Percentiles rank a stretch among this genome's conserved stretches.
These are phyloP conservation scores for Aspergillus pseudoglaucus DNA, from an alignment of 2,329 filamentous ascomycete genomes.

Conservation along the genomic window DNA sequence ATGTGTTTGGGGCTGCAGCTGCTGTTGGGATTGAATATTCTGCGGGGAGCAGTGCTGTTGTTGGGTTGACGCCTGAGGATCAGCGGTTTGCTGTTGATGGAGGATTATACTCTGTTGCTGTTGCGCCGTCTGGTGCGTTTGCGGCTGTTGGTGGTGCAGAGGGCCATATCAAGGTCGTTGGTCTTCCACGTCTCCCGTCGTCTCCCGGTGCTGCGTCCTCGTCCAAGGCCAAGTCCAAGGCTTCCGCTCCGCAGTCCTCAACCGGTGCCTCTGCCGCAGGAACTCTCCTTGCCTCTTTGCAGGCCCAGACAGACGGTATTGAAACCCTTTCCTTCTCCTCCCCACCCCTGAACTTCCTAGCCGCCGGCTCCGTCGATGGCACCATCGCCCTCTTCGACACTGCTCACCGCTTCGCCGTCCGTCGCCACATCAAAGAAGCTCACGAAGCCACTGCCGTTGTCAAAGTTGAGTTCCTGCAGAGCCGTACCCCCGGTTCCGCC, in stretches of 20 bases:
- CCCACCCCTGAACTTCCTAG: conserved; percentile 55
- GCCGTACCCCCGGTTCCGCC: conserved; percentile 29
- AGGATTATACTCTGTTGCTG: conserved; percentile 78
- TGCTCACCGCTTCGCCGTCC: conserved; percentile 76
- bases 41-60: conserved; percentile 57
- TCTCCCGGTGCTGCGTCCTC: conserved; percentile 35
- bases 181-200: conserved; percentile 60
- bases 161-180: conserved; percentile 77
- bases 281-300: conserved; percentile 73
- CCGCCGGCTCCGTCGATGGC: conserved; percentile 59
- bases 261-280: conserved; percentile 47
- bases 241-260: conserved; percentile 27
- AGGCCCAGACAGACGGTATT: conserved; percentile 71
- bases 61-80: conserved; percentile 72
- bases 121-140: conserved; percentile 72
- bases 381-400: conserved; percentile 81
- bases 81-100: conserved; percentile 89
- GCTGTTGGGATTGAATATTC: conserved; percentile 54
- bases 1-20: conserved; percentile 75
- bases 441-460: conserved; percentile 88
- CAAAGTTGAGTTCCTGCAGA: conserved; percentile 76
- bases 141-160: conserved; percentile 82
- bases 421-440: conserved; percentile 71
- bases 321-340: conserved; percentile 65
- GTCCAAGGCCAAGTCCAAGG: conserved; percentile 47